phyloP scores from a whole-genome alignment of 148 eudicot species.

The Nepenthes gracilis region DNA sequence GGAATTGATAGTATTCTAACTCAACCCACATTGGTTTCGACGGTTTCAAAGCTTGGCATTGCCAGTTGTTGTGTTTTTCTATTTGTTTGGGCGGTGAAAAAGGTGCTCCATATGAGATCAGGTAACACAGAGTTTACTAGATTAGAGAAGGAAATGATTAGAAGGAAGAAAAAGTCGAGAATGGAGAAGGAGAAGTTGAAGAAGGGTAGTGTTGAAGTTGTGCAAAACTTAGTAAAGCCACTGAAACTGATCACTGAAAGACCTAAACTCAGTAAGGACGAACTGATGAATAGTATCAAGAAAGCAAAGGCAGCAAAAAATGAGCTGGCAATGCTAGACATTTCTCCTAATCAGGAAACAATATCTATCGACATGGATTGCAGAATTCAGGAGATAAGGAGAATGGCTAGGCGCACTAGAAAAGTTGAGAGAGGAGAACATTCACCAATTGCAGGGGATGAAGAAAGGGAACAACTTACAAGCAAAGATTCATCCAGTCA shows the following conservation, averaged over 20 bases:
- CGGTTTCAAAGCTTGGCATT: constrained; percentile 37
- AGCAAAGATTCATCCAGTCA: not conserved
- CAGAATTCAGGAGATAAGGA: constrained; percentile 31
- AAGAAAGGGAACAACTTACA: constrained; percentile 11
- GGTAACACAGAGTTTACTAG: constrained; percentile 25
- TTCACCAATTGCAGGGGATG: constrained; percentile 9
- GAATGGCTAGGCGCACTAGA: constrained; percentile 70
- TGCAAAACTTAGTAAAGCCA: constrained; percentile 24
- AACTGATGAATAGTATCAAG: constrained; percentile 39
- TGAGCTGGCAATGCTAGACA: constrained; percentile 11
- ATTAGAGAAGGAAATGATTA: constrained; percentile 71
- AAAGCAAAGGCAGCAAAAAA: constrained; percentile 24
- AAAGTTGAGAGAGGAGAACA: constrained; percentile 37
- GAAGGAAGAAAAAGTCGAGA: constrained; percentile 61
- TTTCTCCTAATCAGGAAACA: not conserved
- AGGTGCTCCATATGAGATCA: constrained; percentile 16
- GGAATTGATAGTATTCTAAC: constrained; percentile 18
- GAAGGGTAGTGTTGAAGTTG: constrained; percentile 54
- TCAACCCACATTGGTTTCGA: constrained; percentile 11
- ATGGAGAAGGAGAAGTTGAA: constrained; percentile 32
- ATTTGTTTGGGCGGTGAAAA: constrained; percentile 33
- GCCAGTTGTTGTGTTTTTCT: constrained; percentile 35
- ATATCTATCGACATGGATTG: constrained; percentile 14
- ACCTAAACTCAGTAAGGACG: constrained; percentile 55
- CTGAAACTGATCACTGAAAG: constrained; percentile 22